Conservation (phyloP, 2,329 filamentous ascomycete species). For the Aulographum hederae region DNA sequence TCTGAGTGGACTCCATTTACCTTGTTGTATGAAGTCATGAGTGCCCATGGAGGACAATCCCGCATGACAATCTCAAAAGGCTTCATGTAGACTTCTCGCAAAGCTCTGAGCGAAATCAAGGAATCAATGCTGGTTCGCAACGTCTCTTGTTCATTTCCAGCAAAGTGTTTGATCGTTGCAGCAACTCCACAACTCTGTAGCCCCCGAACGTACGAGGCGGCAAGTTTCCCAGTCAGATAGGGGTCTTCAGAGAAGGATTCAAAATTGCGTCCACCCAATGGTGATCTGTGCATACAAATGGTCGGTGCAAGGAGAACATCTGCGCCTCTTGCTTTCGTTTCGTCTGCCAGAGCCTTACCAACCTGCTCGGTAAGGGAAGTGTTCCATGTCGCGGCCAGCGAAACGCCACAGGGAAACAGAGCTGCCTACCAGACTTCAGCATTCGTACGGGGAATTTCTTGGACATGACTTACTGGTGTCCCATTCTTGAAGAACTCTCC, state of each 20-base stretch:
- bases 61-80: slow-evolving; percentile 57
- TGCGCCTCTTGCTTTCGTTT: slow-evolving; percentile 55
- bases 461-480: slow-evolving; percentile 16
- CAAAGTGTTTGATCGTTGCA: slow-evolving; percentile 65
- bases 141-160: slow-evolving; percentile 58
- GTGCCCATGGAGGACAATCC: slow-evolving; percentile 46
- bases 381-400: slow-evolving; percentile 66
- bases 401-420: slow-evolving; percentile 62
- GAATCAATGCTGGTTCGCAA: slow-evolving; percentile 46
- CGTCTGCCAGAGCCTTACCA: slow-evolving; percentile 51
- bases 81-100: slow-evolving; percentile 55
- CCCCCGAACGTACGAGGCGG: slow-evolving; percentile 53
- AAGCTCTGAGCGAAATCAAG: slow-evolving; percentile 41
- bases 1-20: slow-evolving; percentile 38
- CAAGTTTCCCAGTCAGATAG: slow-evolving; percentile 54
- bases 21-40: slow-evolving; percentile 53
- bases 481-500: slow-evolving; percentile 47
- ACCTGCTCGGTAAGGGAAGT: slow-evolving; percentile 48
- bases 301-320: slow-evolving; percentile 60
- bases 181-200: slow-evolving; percentile 56
- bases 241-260: slow-evolving; percentile 79
- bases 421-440: slow-evolving; percentile 36
- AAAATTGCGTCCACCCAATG: slow-evolving; percentile 70
- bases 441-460: background rate
- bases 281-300: slow-evolving; percentile 66